A percentile compares a stretch with the other conserved stretches of the same genome.
These are phyloP conservation scores for Apiospora hydei DNA, from an alignment of 2,329 filamentous ascomycete species.

Conservation along the genomic window DNA sequence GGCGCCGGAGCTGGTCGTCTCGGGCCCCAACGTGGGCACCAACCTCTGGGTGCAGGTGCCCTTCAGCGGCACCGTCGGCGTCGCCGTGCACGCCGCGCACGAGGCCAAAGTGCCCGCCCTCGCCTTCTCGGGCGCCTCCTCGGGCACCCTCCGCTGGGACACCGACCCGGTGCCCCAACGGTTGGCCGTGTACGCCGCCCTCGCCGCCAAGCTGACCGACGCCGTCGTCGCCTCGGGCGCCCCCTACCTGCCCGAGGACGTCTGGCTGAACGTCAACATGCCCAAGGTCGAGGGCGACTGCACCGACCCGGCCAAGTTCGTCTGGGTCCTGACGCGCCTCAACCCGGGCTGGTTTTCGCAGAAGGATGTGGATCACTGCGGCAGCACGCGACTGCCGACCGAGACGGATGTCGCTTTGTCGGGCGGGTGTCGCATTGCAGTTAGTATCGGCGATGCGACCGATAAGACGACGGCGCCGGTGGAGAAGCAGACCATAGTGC, in stretches of 20 bases:
- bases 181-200: slow-evolving; percentile 68
- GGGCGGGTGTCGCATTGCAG: slow-evolving; percentile 65
- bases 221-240: slow-evolving; percentile 61
- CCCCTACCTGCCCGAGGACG: slow-evolving; percentile 67
- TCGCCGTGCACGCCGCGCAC: slow-evolving; percentile 63
- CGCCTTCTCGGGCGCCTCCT: slow-evolving; percentile 68
- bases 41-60: slow-evolving; percentile 64
- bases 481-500: slow-evolving; percentile 57
- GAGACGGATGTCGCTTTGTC: slow-evolving; percentile 61
- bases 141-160: slow-evolving; percentile 61
- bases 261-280: slow-evolving; percentile 76
- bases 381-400: slow-evolving; percentile 60
- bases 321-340: slow-evolving; percentile 70
- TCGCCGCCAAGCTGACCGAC: slow-evolving; percentile 65
- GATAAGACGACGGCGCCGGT: slow-evolving; percentile 67
- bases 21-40: slow-evolving; percentile 64
- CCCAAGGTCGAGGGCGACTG: slow-evolving; percentile 60
- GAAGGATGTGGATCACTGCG: slow-evolving; percentile 66
- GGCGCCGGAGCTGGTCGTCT: slow-evolving; percentile 67
- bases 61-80: slow-evolving; percentile 74
- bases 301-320: slow-evolving; percentile 60
- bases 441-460: slow-evolving; percentile 67
- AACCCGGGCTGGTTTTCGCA: slow-evolving; percentile 60
- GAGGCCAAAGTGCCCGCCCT: slow-evolving; percentile 68
- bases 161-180: slow-evolving; percentile 58